Base-by-base conservation (phyloP, 805 yeast genomes). In the Barnettozyma populi region DNA sequence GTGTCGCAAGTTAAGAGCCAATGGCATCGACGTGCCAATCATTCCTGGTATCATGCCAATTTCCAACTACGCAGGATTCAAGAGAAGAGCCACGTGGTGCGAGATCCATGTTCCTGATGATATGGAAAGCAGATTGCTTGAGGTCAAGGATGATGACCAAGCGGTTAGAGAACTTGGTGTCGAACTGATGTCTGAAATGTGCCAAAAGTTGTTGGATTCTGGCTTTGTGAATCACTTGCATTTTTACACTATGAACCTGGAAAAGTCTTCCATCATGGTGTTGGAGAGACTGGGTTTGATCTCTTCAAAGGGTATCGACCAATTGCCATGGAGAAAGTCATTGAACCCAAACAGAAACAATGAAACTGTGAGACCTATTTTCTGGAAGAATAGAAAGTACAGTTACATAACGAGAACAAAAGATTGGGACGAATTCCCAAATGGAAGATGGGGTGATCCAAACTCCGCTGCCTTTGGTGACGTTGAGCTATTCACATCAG, bases 11-110 rank as follows among this genome's bases (percentile, higher is more conserved):
- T 76, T 92, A 47, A 78, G 92, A 56, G 80, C 74, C 20, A 71
- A 72, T 20, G 97, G 96, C 20, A 77, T 94, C 53, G 73, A 73
- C 36, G 81, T 87, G 45, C 98, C 98, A 25, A 86, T 94, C 55
- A 84, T 94, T 50, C 99, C 99, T 1, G 99, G 99, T 13, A 90
- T 94, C 66, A 94, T 94, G 99, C 99, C 99, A 20, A 90, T 94
- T 49, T 82, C 95, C n/a, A 88, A 97, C 3, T 90, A 92, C 68
- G 86, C 95, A 23, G 81, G 96, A 4, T 94, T 94, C 64, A 67
- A 90, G 53, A 84, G 99, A 71, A 80, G 99, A 65, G 96, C 97
- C 18, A 81, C 81, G 46, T 94, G 99, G 99, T 89, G 95, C 50
- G 85, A 86, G 60, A 83, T 94, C 57, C 67, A 76, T 36, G 75